Base-by-base conservation (phyloP, 306 rosid genomes). In the Quercus variabilis region DNA sequence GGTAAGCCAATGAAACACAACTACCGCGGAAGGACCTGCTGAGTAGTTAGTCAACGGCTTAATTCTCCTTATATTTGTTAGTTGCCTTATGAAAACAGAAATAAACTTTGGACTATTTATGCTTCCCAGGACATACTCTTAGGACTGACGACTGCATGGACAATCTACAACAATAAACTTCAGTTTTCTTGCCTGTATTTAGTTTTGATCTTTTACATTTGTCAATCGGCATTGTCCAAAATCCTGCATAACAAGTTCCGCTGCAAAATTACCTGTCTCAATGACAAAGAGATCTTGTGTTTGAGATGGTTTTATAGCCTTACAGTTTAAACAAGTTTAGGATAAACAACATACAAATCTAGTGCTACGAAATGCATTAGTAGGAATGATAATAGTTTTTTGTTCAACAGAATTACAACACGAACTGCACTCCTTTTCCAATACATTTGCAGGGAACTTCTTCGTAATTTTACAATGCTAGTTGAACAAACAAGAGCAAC, bases 1-100 rank as follows among this genome's bases (percentile, higher is more conserved):
- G 75, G 78, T 85, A 76, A 63, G 78, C 82, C 78, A 80, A 86
- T 82, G 76, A 81, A 81, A 73, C 76, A 71, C 80, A 55, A 76
- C 55, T 78, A 80, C 56, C 75, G 56, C 33, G 30, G 89, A 76
- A 84, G 85, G 67, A 67, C 80, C 64, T 71, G 76, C 82, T 76
- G 83, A 83, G 85, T 68, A 73, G 77, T 77, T 80, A 33, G 55
- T 49, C 69, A 33, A 81, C 75, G 76, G 73, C 64, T 71, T 60
- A 65, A 77, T 49, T 80, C 71, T 69, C 52, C 51, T 10, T 49
- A 49, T 49, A 15, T 59, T 5, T 51, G 68, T 74, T 75, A 30
- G 23, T 33, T 38, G 59, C 62, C 18, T 54, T 51, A 11, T 71
- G 60, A 62, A 76, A 75, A 71, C 70, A 26, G 41, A 62, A 4